phyloP scores from a whole-genome alignment of 352 stramenopile genomes.

The Phytophthora palmivora region DNA sequence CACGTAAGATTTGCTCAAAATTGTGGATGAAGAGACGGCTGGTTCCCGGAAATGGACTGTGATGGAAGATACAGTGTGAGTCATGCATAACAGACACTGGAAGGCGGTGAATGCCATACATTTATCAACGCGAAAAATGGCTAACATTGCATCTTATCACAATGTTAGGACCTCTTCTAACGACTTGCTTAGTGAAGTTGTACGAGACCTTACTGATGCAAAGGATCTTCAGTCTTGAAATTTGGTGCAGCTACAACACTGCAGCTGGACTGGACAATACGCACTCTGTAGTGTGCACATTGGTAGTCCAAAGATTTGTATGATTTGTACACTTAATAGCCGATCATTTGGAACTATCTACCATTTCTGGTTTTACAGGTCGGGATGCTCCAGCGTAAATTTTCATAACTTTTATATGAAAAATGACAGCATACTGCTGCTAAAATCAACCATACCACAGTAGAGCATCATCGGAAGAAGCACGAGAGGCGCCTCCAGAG shows the following conservation, averaged over 20 bases:
- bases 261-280: not conserved
- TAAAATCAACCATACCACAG: too few relatives aligned
- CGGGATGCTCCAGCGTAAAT: not conserved
- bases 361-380: constrained; percentile 2
- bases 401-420: too few relatives aligned
- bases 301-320: too few relatives aligned
- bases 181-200: not conserved
- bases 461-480: too few relatives aligned
- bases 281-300: too few relatives aligned
- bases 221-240: not conserved
- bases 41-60: constrained; percentile 12
- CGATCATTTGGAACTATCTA: not conserved
- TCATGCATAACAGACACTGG: constrained; percentile 3
- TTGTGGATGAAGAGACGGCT: constrained; percentile 14
- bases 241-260: not conserved
- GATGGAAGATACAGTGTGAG: constrained; percentile 15
- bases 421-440: too few relatives aligned
- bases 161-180: not conserved
- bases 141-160: not conserved
- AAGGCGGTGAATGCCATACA: constrained; percentile 20
- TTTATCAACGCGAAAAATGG: constrained; percentile 16
- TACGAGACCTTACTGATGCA: not conserved
- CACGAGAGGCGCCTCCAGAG: too few relatives aligned
- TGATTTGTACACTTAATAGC: too few relatives aligned
- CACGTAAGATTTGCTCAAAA: constrained; percentile 33